Conservation (phyloP, 345 rosid species). For the Salix arbutifolia region DNA sequence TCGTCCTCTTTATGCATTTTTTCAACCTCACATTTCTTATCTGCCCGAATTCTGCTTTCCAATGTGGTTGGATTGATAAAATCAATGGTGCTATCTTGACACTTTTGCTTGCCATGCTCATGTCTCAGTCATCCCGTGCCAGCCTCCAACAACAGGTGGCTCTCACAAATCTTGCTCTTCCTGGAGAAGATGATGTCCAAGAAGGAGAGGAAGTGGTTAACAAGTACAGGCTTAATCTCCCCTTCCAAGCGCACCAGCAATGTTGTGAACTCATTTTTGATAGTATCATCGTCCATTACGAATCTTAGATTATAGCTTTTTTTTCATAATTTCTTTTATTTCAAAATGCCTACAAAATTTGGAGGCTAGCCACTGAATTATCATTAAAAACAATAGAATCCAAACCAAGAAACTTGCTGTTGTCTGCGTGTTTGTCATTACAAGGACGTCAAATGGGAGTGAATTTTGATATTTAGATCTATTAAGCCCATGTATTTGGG, state of each 20-base stretch:
- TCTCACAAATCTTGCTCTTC: not conserved
- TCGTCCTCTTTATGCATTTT: not conserved
- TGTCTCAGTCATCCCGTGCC: slow-evolving; percentile 11
- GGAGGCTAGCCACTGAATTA: not conserved
- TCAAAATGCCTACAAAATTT: not conserved
- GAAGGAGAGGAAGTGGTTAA: not conserved
- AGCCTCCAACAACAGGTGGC: slow-evolving; percentile 2
- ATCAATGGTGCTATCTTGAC: too few species aligned
- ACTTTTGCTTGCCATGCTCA: too few species aligned
- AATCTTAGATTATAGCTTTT: not conserved
- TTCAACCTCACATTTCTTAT: not conserved
- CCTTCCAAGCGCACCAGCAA: slow-evolving; percentile 19
- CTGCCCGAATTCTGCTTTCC: not conserved
- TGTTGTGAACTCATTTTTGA: slow-evolving; percentile 1
- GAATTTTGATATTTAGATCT: not conserved
- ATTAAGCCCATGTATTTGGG: too few species aligned
- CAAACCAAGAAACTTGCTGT: not conserved
- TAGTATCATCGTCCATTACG: too few species aligned
- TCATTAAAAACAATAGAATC: not conserved
- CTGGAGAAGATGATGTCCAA: not conserved
- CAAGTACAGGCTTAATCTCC: slow-evolving; percentile 19
- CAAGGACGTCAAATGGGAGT: not conserved
- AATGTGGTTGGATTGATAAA: slow-evolving; percentile 3
- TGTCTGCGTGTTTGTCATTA: not conserved
- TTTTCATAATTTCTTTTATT: not conserved